Evolutionary conservation across 2,329 filamentous ascomycete species (phyloP).

Genomic region (Trichothecium roseum): DNA sequence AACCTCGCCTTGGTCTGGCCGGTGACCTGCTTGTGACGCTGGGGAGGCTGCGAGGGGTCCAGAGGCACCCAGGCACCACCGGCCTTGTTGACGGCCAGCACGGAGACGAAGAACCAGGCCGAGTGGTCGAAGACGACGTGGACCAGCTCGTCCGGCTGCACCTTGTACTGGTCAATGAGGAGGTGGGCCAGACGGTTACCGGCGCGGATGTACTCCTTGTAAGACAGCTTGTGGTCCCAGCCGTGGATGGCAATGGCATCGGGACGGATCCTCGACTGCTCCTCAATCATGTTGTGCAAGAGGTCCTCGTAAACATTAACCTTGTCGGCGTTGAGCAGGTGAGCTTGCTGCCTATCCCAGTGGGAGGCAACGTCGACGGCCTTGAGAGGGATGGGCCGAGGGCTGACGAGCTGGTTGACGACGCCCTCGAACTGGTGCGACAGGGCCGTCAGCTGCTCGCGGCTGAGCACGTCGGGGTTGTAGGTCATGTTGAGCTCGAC

Average conservation of each 20-base stretch:
- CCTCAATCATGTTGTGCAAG: neutral
- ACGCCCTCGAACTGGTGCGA: constrained; percentile 8
- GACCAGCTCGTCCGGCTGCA: constrained; percentile 10
- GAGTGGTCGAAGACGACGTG: constrained; percentile 1
- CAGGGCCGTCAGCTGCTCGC: constrained; percentile 6
- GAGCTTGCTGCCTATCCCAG: neutral
- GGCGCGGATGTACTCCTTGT: constrained; percentile 1
- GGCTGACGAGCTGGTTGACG: constrained; percentile 7
- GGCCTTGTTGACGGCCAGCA: constrained; percentile 7
- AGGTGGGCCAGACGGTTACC: neutral
- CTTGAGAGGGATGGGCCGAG: neutral
- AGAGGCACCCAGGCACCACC: constrained; percentile 8
- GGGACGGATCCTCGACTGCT: neutral
- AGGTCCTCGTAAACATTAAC: neutral
- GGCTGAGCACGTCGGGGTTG: constrained; percentile 3
- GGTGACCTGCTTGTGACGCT: constrained; percentile 1
- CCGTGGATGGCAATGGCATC: neutral
- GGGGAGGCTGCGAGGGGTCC: constrained; percentile 4
- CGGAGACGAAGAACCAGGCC: neutral
- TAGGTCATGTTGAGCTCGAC: constrained; percentile 3
- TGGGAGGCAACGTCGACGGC: constrained; percentile 1
- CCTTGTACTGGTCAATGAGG: constrained; percentile 6
- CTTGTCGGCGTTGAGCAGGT: neutral
- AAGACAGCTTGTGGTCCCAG: constrained; percentile 1
- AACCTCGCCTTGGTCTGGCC: constrained; percentile 1